phyloP scores from a whole-genome alignment of 345 rosid genomes.

The Aurinia saxatilis region DNA sequence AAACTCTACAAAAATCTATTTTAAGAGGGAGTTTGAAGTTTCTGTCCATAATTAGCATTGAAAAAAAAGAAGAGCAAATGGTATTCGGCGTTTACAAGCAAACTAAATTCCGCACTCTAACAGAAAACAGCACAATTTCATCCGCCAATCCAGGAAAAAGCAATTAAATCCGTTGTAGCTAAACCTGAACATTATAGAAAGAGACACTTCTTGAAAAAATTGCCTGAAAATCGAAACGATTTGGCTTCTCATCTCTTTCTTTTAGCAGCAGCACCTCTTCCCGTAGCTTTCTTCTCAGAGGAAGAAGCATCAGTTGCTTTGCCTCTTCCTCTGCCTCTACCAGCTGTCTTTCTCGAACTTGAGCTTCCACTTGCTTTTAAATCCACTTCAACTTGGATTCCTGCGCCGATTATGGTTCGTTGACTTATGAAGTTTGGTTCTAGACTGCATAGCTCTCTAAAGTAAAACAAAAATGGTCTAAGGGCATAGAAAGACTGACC shows the following conservation, averaged over 20 bases:
- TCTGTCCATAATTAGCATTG: not conserved
- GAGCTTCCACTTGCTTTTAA: conserved; percentile 51
- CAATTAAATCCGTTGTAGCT: not conserved
- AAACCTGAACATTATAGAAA: not conserved
- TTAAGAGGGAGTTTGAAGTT: too few relatives aligned
- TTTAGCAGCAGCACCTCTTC: conserved; percentile 61
- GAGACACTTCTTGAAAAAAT: not conserved
- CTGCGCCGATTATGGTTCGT: conserved; percentile 17
- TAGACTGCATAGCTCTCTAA: not conserved
- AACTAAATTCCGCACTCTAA: not conserved
- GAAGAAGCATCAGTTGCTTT: conserved; percentile 41
- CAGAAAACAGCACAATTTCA: not conserved
- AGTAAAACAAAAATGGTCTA: not conserved
- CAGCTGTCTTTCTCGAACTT: conserved; percentile 41
- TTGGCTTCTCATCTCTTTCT: conserved; percentile 53
- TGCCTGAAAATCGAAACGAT: not conserved
- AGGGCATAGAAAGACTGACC: conserved; percentile 30
- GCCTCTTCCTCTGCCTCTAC: conserved; percentile 28
- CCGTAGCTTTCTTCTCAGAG: conserved; percentile 47
- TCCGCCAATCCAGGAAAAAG: not conserved
- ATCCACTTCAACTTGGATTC: conserved; percentile 73
- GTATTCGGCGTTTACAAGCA: not conserved
- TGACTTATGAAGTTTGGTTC: not conserved
- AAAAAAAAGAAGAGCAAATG: not conserved
- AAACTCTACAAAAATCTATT: too few relatives aligned